These are phyloP conservation scores for Hebeloma cylindrosporum DNA, from an alignment of 768 basidiomycete genomes.

Conservation along the genomic window DNA sequence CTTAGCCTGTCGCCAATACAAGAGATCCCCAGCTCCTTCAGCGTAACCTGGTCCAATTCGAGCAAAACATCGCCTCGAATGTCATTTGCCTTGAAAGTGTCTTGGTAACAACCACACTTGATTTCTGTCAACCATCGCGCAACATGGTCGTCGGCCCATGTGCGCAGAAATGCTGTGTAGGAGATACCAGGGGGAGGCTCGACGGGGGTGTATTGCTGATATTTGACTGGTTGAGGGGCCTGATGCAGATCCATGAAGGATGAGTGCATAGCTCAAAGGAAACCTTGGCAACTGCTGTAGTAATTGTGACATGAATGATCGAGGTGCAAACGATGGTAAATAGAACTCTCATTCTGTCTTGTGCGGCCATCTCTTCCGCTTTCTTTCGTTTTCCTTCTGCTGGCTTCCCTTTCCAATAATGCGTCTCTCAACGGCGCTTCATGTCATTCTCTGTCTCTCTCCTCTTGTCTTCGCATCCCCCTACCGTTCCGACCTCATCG, in stretches of 20 bases:
- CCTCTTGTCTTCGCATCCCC: constrained; percentile 54
- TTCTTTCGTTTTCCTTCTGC: constrained; percentile 15
- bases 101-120: constrained; percentile 67
- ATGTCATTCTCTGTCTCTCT: constrained; percentile 38
- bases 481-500: constrained; percentile 61
- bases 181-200: constrained; percentile 61
- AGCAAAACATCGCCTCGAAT: constrained; percentile 90
- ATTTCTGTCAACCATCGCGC: constrained; percentile 78
- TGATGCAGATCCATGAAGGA: constrained; percentile 45
- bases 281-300: constrained; percentile 19
- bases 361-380: constrained; percentile 9
- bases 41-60: constrained; percentile 82
- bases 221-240: constrained; percentile 27
- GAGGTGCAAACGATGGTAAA: constrained; percentile 17
- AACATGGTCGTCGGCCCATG: constrained; percentile 75
- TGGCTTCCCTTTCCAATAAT: constrained; percentile 28
- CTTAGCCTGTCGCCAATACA: constrained; percentile 92
- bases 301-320: not conserved
- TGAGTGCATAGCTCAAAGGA: too few species aligned
- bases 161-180: constrained; percentile 61
- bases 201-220: constrained; percentile 36
- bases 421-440: constrained; percentile 49
- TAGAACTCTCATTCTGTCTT: constrained; percentile 13
- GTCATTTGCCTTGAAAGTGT: constrained; percentile 79
- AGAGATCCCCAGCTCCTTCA: constrained; percentile 88